A percentile compares a stretch with the other conserved stretches of the same genome.
Evolutionary conservation across 805 yeast genomes (phyloP).

Genomic region (Wickerhamomyces silvicola): DNA sequence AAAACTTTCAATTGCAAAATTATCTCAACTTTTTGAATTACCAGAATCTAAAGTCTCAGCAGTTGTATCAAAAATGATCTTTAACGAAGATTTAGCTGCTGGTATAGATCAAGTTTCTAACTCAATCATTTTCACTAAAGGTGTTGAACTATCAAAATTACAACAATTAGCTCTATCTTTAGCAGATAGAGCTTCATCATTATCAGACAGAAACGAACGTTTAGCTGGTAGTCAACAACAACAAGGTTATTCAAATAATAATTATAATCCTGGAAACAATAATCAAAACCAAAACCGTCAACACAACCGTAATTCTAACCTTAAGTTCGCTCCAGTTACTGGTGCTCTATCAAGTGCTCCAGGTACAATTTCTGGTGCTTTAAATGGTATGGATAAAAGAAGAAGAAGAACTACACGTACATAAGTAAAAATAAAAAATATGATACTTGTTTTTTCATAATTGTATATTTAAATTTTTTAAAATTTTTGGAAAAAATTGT

Average conservation of each 20-base stretch:
- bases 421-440: too few species aligned
- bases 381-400: conserved; percentile 30
- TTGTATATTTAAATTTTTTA: too few species aligned
- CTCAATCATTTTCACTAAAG: conserved; percentile 62
- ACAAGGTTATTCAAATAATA: conserved; percentile 20
- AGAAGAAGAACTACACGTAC: conserved; percentile 21
- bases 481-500: too few species aligned
- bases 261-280: conserved; percentile 13
- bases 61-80: conserved; percentile 68
- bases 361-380: conserved; percentile 29
- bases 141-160: conserved; percentile 74
- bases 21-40: conserved; percentile 64
- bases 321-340: conserved; percentile 26
- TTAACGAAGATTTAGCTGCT: conserved; percentile 71
- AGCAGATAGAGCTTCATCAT: conserved; percentile 71
- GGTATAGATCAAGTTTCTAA: conserved; percentile 60
- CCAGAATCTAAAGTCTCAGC: conserved; percentile 48
- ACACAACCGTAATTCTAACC: conserved; percentile 22
- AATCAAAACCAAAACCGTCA: conserved; percentile 20
- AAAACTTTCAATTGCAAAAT: conserved; percentile 61
- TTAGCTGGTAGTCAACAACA: conserved; percentile 59
- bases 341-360: conserved; percentile 29
- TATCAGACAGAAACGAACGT: conserved; percentile 81
- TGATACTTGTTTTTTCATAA: too few species aligned
- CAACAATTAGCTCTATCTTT: conserved; percentile 83